Evolutionary conservation across 2,329 filamentous ascomycete genomes (phyloP).

Genomic region (Ascochyta fabae): DNA sequence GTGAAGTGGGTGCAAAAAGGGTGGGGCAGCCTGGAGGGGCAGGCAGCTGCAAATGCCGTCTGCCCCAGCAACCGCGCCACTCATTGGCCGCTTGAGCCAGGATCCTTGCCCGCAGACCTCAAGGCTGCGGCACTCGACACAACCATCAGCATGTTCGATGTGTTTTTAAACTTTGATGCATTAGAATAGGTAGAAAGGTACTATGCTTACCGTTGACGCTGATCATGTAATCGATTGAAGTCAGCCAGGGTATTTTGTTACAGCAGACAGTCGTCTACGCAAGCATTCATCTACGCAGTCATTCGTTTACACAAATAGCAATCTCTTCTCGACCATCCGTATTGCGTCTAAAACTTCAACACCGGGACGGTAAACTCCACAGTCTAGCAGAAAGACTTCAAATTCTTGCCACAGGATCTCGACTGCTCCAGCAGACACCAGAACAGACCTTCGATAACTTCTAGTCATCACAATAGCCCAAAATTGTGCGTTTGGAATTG

Average conservation of each 20-base stretch:
- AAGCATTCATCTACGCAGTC: too few relatives aligned
- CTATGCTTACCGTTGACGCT: too few relatives aligned
- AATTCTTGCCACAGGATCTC: not conserved
- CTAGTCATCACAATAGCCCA: not conserved
- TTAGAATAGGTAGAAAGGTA: too few relatives aligned
- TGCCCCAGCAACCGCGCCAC: conserved; percentile 31
- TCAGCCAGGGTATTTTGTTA: not conserved
- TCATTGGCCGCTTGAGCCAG: conserved; percentile 6
- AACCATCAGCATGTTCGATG: too few relatives aligned
- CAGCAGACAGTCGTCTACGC: not conserved
- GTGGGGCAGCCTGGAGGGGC: conserved; percentile 22
- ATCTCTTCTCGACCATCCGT: too few relatives aligned
- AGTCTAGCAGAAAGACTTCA: not conserved
- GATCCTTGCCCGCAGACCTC: not conserved
- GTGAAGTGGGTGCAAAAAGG: conserved; percentile 33
- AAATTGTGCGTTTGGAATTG: conserved; percentile 19
- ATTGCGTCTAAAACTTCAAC: too few relatives aligned
- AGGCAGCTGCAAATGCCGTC: conserved; percentile 11
- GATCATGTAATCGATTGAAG: too few relatives aligned
- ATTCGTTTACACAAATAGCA: too few relatives aligned
- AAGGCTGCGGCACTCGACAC: too few relatives aligned
- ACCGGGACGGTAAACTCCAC: too few relatives aligned
- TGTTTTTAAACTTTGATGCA: too few relatives aligned
- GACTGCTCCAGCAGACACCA: not conserved
- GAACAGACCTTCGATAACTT: not conserved